Percentiles rank a stretch among this genome's conserved stretches.
These are phyloP conservation scores for Trichosporon coremiiforme DNA, from an alignment of 1,284 basidiomycete species.

Conservation along the genomic window DNA sequence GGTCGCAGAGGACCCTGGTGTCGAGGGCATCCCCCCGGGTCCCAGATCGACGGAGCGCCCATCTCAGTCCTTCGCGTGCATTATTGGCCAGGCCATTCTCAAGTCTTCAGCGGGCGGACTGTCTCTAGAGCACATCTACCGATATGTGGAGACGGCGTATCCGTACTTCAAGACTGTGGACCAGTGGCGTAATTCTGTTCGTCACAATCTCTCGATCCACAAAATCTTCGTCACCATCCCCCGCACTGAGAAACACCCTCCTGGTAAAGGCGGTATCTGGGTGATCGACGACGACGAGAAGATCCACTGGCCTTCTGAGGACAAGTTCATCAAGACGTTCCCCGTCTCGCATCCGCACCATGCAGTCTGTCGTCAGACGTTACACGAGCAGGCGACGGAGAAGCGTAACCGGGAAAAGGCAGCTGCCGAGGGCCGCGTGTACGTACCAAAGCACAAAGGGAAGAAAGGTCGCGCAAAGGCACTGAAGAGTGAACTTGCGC, in stretches of 20 bases:
- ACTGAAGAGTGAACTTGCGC: constrained; percentile 15
- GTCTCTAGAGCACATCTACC: constrained; percentile 92
- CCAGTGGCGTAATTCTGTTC: constrained; percentile 86
- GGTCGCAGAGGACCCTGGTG: constrained; percentile 52
- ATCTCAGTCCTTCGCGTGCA: constrained; percentile 84
- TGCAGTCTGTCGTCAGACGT: constrained; percentile 47
- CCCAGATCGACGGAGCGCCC: constrained; percentile 78
- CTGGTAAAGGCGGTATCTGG: constrained; percentile 57
- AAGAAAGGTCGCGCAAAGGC: constrained; percentile 47
- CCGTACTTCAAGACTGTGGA: constrained; percentile 91
- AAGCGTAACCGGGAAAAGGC: constrained; percentile 48
- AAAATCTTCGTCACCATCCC: constrained; percentile 70
- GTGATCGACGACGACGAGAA: constrained; percentile 54
- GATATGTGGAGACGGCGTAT: constrained; percentile 90
- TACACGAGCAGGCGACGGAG: constrained; percentile 49
- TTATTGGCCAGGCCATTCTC: constrained; percentile 92
- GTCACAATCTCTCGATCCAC: constrained; percentile 86
- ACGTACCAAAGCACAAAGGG: constrained; percentile 52
- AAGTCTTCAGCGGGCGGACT: constrained; percentile 80
- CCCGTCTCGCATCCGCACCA: constrained; percentile 48
- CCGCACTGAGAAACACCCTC: constrained; percentile 51
- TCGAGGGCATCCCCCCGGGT: constrained; percentile 69
- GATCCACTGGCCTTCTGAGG: constrained; percentile 50
- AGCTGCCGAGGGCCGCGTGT: constrained; percentile 44
- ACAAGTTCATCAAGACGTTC: constrained; percentile 56